phyloP scores from a whole-genome alignment of 148 eudicot genomes.

The Suaeda aralocaspica region DNA sequence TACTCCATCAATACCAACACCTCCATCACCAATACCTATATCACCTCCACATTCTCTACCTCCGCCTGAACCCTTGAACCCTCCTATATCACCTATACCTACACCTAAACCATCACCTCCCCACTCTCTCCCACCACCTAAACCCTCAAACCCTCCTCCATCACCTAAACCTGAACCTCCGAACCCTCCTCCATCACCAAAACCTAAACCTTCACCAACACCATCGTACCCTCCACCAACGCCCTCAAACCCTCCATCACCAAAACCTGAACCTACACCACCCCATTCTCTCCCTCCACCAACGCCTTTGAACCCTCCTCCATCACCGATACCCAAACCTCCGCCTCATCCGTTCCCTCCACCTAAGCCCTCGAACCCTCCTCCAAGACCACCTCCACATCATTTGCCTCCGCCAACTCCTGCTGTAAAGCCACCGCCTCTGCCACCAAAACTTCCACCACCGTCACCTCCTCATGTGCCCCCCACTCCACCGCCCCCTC shows the following conservation, averaged over 20 bases:
- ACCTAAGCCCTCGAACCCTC: conserved; percentile 27
- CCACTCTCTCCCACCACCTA: conserved; percentile 20
- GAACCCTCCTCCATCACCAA: conserved; percentile 7
- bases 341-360: conserved; percentile 26
- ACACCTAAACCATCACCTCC: conserved; percentile 43
- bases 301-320: conserved; percentile 25
- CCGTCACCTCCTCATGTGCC: conserved; percentile 35
- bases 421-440: conserved; percentile 31
- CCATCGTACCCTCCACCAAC: conserved; percentile 23
- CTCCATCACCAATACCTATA: conserved; percentile 25
- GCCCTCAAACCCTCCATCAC: conserved; percentile 24
- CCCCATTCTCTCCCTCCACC: conserved; percentile 26
- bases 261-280: conserved; percentile 36
- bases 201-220: conserved; percentile 11
- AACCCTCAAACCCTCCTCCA: conserved; percentile 30
- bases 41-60: conserved; percentile 32
- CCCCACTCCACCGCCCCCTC: conserved; percentile 42
- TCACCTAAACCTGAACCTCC: conserved; percentile 19
- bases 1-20: conserved; percentile 27
- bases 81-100: conserved; percentile 18
- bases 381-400: conserved; percentile 39
- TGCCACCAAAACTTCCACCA: conserved; percentile 34
- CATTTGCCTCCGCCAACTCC: conserved; percentile 31
- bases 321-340: conserved; percentile 32
- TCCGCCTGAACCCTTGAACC: conserved; percentile 6